These are phyloP conservation scores for Magnaporthales sp. DNA, from an alignment of 2,329 filamentous ascomycete genomes.

Conservation along the genomic window DNA sequence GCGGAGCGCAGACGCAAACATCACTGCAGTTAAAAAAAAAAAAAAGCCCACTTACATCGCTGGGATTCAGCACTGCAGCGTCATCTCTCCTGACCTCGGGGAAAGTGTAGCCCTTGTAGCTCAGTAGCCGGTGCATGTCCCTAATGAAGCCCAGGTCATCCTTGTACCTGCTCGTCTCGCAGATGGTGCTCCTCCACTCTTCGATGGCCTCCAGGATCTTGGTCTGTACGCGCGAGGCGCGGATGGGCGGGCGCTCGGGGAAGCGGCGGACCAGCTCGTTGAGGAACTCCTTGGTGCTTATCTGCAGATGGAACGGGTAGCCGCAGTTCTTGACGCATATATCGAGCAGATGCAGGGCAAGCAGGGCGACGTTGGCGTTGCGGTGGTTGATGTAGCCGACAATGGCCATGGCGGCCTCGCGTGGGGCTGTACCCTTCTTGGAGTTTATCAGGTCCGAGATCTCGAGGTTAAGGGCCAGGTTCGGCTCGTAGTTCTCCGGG, in stretches of 20 bases:
- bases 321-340: conserved; percentile 99
- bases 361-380: conserved; percentile 87
- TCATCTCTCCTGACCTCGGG: conserved; percentile 88
- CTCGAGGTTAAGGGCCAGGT: conserved; percentile 92
- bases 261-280: conserved; percentile 97
- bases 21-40: not conserved
- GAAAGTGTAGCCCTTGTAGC: conserved; percentile 96
- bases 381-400: conserved; percentile 94
- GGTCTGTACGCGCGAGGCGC: conserved; percentile 77
- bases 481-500: conserved; percentile 95
- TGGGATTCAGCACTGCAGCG: conserved; percentile 92
- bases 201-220: conserved; percentile 95
- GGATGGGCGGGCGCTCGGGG: conserved; percentile 82
- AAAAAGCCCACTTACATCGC: conserved; percentile 60
- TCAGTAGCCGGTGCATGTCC: conserved; percentile 93
- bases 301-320: conserved; percentile 97
- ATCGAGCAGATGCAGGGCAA: conserved; percentile 87
- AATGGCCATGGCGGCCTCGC: conserved; percentile 88
- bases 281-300: conserved; percentile 96
- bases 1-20: not conserved
- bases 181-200: conserved; percentile 97
- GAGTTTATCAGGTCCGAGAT: conserved; percentile 93
- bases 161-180: conserved; percentile 94
- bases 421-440: conserved; percentile 92
- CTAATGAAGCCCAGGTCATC: conserved; percentile 93